These are phyloP conservation scores for Pneumocystis sp. DNA, from an alignment of 1,139 yeast genomes.

Conservation along the genomic window DNA sequence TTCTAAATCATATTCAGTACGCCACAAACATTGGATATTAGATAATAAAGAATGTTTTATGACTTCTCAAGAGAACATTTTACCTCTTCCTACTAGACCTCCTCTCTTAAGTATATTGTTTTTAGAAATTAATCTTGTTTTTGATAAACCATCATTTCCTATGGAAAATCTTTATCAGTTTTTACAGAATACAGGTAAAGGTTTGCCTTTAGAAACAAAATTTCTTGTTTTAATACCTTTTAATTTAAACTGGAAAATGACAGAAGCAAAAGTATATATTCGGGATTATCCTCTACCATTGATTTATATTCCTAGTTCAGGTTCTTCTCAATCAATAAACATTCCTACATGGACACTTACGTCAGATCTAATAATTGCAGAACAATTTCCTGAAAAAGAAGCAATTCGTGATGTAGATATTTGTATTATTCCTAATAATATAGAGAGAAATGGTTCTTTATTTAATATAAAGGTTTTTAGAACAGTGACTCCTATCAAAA, in stretches of 20 bases:
- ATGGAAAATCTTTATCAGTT: conserved; percentile 42
- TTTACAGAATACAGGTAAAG: conserved; percentile 62
- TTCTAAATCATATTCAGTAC: conserved; percentile 38
- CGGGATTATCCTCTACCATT: conserved; percentile 59
- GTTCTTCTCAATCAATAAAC: conserved; percentile 25
- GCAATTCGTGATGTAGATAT: conserved; percentile 46
- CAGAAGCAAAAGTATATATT: conserved; percentile 40
- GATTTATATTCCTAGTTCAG: conserved; percentile 26
- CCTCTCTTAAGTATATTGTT: conserved; percentile 47
- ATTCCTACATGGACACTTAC: conserved; percentile 21
- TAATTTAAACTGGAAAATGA: conserved; percentile 33
- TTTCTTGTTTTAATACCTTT: conserved; percentile 61
- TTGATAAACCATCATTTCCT: conserved; percentile 44
- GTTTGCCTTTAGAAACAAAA: conserved; percentile 53
- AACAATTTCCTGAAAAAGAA: conserved; percentile 32
- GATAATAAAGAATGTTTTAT: conserved; percentile 14
- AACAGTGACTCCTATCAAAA: conserved; percentile 62
- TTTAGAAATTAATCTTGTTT: conserved; percentile 39
- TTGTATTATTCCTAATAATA: conserved; percentile 39
- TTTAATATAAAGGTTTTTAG: conserved; percentile 57
- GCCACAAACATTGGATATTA: conserved; percentile 33
- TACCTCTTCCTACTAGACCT: conserved; percentile 47
- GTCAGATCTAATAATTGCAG: conserved; percentile 37
- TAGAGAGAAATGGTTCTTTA: conserved; percentile 26
- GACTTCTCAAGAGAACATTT: conserved; percentile 33